A percentile compares a stretch with the other conserved stretches of the same genome.
phyloP scores from a whole-genome alignment of 371 early-diverging fungal genomes.

The Mortierella sp. region DNA sequence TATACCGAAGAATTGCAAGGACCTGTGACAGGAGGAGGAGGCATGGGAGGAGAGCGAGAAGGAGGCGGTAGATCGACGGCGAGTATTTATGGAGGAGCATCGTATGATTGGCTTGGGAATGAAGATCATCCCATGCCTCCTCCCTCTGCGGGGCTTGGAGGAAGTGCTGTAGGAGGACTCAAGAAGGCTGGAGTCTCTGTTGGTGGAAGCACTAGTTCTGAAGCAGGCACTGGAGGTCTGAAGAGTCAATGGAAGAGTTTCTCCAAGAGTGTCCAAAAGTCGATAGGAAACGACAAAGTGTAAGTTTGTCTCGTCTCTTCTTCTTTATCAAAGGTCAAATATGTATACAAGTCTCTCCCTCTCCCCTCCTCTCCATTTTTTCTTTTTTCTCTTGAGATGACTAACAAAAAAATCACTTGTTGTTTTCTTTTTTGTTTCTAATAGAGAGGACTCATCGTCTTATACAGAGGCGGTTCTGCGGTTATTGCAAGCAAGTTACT shows the following conservation, averaged over 20 bases:
- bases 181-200: conserved; percentile 41
- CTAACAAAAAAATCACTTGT: neutral
- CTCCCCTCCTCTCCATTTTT: neutral
- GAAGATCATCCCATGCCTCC: conserved; percentile 35
- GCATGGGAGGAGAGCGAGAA: too few species aligned
- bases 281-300: conserved; percentile 50
- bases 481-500: conserved; percentile 48
- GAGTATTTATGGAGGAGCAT: conserved; percentile 21
- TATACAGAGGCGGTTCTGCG: conserved; percentile 50
- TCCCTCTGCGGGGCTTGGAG: neutral
- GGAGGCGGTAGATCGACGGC: conserved; percentile 14
- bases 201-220: conserved; percentile 20
- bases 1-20: conserved; percentile 40
- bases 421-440: neutral
- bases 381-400: neutral
- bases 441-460: conserved; percentile 44
- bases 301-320: conserved; percentile 15
- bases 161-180: neutral
- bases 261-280: conserved; percentile 49
- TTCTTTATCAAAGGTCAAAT: neutral
- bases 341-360: too few species aligned
- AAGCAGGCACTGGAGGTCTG: conserved; percentile 24
- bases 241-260: conserved; percentile 54
- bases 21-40: conserved; percentile 29
- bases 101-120: conserved; percentile 15